Evolutionary conservation across 2,329 filamentous ascomycete species (phyloP), one percentile per base, ranked within the genome.

Genomic region (Colletotrichum sublineola): DNA sequence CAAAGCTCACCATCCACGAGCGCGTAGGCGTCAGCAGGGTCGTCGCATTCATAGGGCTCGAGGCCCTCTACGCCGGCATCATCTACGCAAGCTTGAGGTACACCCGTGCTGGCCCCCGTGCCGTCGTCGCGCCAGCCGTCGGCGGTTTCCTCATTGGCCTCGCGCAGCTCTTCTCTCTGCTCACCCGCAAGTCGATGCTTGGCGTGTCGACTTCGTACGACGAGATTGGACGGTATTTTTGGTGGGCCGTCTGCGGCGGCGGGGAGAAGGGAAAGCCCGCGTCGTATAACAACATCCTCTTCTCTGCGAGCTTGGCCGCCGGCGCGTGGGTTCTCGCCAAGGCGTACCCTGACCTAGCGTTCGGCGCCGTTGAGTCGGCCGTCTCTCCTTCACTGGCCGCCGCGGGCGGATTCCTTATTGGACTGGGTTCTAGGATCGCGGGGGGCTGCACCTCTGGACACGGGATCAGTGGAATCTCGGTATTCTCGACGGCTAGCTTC

Each of bases 381-480:
- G 77, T 85, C 0, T 76, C 82, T 5, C 81, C 83, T 0, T 33
- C 76, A 2, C 77, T 82, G 73, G 87, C 89, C 0, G 76, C 86
- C 0, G 57, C 84, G 0, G 91, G 91, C 1, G 91, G 91, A 0
- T 81, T 87, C 4, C 71, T 87, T 18, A 88, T 92, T 81, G 85
- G 86, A 0, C 77, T 93, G 11, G 91, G 91, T 1, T 84, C 90
- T 1, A 86, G 90, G 61, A 77, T 92, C 67, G 91, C 88, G 0
- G 90, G 90, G 1, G 91, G 91, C 0, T 93, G 91, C 74, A 92
- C 91, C 0, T 91, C 89, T 6, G 91, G 91, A 0, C 91, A 93
- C 78, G 91, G 91, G 0, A 90, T 93, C 74, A 92, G 88, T 71
- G 91, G 91, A 0, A 85, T 93, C 77, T 87, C 88, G n/a, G 82